Base-by-base conservation (phyloP, 495 filamentous ascomycete genomes). In the Neurospora sp. region DNA sequence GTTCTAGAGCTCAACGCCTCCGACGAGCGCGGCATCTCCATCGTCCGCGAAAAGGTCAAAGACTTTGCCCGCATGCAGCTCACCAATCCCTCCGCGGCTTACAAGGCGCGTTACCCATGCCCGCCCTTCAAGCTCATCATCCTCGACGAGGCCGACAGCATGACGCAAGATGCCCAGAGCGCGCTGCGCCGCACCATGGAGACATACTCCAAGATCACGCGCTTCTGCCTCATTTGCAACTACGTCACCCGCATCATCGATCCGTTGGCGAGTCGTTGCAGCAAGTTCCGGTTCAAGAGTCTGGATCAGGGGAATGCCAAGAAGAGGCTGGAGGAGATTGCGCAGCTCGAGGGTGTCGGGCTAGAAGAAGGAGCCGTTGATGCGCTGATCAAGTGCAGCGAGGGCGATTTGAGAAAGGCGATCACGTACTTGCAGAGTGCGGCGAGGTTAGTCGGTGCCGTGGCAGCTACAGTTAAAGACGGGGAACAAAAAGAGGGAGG, bases 91-190 rank as follows among this genome's bases (percentile, higher is more conserved):
- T 90, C 92, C 0, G 79, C 90, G 3, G 75, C 84, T 80, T 84
- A 97, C 81, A 86, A 88, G 72, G 86, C 88, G 45, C 86, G 88
- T 74, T 97, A 96, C 82, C 94, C 96, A 1, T 98, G 95, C 77
- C 96, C 96, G 38, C 96, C 96, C 35, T 99, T 96, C 87, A 99
- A 98, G 85, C 97, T 99, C 80, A 93, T 98, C 79, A 92, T 99
- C 72, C 89, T 99, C 41, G 96, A 99, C 82, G 96, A 99, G 83
- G 96, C 96, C 69, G 96, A 99, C 80, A 93, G 90, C 79, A 98
- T 99, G 96, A 99, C 96, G 42, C 96, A 98, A 82, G 96, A 99
- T 81, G 96, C 96, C 59, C 96, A 99, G 85, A 91, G 89, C 68
- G 96, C 96, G 5, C 86, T 99, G 53, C 86, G 96, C 72, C 88